Conservation (phyloP, 345 rosid genomes). For the Mangifera indica region DNA sequence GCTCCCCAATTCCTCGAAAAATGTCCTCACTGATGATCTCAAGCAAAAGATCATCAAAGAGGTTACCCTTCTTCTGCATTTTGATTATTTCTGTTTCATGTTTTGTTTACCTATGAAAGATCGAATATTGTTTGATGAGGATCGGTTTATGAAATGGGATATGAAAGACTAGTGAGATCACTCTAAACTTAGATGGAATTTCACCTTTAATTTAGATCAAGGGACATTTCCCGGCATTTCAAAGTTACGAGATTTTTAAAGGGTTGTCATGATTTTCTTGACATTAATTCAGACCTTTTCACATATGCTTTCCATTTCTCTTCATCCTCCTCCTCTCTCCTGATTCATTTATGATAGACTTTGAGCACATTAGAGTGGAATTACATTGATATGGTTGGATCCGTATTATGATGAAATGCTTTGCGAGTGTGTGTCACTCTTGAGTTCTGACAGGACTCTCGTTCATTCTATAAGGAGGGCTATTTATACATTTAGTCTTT, state of each 20-base stretch:
- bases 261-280: neutral
- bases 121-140: neutral
- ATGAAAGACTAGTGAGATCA: neutral
- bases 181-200: neutral
- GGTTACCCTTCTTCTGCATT: slow-evolving; percentile 36
- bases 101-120: neutral
- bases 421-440: neutral
- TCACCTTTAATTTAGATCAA: neutral
- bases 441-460: too few species aligned
- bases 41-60: slow-evolving; percentile 83
- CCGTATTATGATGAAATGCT: neutral
- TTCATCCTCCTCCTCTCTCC: neutral
- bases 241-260: neutral
- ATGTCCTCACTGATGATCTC: slow-evolving; percentile 68
- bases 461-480: neutral
- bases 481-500: neutral
- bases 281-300: neutral
- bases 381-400: too few species aligned
- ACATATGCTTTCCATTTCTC: neutral
- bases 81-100: neutral
- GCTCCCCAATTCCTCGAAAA: slow-evolving; percentile 48
- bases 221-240: neutral
- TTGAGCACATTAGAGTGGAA: neutral
- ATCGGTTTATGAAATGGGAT: too few species aligned
- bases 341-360: neutral